Evolutionary conservation across 257 asterid species (phyloP).

Genomic region (Rubia yunnanensis): DNA sequence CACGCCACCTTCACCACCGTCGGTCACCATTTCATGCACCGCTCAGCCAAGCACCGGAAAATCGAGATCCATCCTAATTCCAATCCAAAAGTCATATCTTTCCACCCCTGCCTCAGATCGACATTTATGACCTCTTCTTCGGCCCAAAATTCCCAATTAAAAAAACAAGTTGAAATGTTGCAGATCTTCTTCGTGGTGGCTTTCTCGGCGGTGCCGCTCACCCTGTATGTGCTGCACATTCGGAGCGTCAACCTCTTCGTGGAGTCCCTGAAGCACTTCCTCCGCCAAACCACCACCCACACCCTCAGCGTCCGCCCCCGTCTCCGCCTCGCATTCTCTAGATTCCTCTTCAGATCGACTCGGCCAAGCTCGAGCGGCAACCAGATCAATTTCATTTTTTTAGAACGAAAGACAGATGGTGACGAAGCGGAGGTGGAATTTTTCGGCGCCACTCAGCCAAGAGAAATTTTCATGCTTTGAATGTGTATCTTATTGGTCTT

Average conservation of each 20-base stretch:
- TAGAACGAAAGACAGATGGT: too few species aligned
- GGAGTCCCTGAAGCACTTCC: constrained; percentile 22
- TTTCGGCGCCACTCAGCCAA: too few species aligned
- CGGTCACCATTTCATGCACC: too few species aligned
- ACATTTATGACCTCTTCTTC: neutral
- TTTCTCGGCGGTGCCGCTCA: constrained; percentile 33
- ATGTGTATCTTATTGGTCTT: too few species aligned
- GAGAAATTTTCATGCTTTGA: too few species aligned
- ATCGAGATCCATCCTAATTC: too few species aligned
- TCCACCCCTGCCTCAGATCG: neutral
- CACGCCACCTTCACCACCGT: too few species aligned
- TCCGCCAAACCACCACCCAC: constrained; percentile 16
- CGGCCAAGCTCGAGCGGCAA: too few species aligned
- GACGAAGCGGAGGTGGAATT: too few species aligned
- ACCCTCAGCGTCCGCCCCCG: constrained; percentile 17
- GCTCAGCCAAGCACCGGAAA: too few species aligned
- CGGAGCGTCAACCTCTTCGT: constrained; percentile 27
- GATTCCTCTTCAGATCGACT: constrained; percentile 6
- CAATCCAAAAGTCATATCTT: neutral
- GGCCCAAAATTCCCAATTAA: neutral
- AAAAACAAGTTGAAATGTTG: constrained; percentile 14
- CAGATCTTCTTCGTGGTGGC: constrained; percentile 28
- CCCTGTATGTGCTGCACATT: constrained; percentile 27
- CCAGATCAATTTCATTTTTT: too few species aligned
- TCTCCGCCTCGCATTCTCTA: constrained; percentile 17